Base-by-base conservation (phyloP, 106 monocot genomes). In the Narthecium ossifragum region DNA sequence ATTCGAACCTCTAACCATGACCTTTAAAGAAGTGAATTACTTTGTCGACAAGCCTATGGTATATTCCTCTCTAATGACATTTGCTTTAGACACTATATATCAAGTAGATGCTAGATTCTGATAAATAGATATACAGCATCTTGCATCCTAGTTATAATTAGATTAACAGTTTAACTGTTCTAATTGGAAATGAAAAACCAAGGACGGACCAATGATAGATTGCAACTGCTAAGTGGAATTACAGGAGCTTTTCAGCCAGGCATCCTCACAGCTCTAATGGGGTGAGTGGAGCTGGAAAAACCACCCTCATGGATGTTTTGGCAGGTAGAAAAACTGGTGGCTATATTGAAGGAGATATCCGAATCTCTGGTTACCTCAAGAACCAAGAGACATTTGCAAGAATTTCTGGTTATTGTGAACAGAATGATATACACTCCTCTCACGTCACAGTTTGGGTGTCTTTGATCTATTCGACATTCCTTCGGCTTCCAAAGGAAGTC, bases 221-320 rank as follows among this genome's bases (percentile, higher is more conserved):
- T 88, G 6, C 87, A 88, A 48, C 48, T 88, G 18, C 75, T 88
- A 57, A 61, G 51, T 14, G 73, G 63, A 6, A 73, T 88, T 25
- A 79, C 82, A 4, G 81, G 87, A 20, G 79, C 82, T 51, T 88
- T 88, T 62, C 55, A 70, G 26, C 87, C 87, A 15, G 82, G 82
- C 8, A 63, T 82, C 40, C 70, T 88, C 26, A 82, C 87, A 12
- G 87, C 87, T 0, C 79, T 88, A 9, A 82, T 88, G 82, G 87
- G 87, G 76, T 88, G 10, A 88, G 87, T 64, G 87, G 87, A 1
- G 82, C 87, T 3, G 87, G 87, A 59, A 88, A 88, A 53, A 88
- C 87, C 0, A 88, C 87, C 6, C 87, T 88, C 29, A 82, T 88
- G 82, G 87, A 88, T 63, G 87, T 88, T 55, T 55, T 88, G 62